Base-by-base conservation (phyloP, 1,284 basidiomycete genomes). In the Anthracocystis setariae region DNA sequence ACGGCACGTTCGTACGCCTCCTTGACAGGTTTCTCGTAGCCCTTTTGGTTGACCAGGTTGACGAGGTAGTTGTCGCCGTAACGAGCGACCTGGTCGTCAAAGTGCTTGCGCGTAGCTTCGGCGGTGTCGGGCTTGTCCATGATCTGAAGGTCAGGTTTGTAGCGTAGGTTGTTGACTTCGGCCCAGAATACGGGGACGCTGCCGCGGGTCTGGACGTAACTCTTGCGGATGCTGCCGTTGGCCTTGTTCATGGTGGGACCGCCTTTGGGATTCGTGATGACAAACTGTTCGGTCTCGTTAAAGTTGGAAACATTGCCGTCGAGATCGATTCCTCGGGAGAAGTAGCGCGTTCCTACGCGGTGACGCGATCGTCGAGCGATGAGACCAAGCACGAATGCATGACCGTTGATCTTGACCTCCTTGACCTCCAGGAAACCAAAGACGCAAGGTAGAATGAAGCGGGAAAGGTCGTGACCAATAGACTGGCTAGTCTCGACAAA, bases 131-230 rank as follows among this genome's bases (percentile, higher is more conserved):
- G 89, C 38, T 92, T 84, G 57, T 97, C 93, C 93, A 98, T 98
- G 71, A 98, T 88, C 84, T 94, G 92, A 59, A 99, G 85, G 84
- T 98, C 96, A 8, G 96, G 96, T 83, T 94, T 96, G 85, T 98
- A 98, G 69, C 94, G 88, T 68, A 99, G 83, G 46, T 93, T 98
- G 84, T 95, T 98, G 80, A 99, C 86, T 84, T 99, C 95, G 3
- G 93, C 92, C 96, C 96, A 98, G 83, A 91, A 98, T 18, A 98
- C 85, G 2, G 96, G 96, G 10, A 95, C 90, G 74, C 92, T 94
- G 9, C 96, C 96, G 73, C 96, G 87, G 52, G 91, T 93, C 85
- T 99, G 96, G 12, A 96, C 91, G 62, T 82, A 85, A 60, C 85
- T 78, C 73, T 92, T 92, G 83, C 92, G 65, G 23, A 78, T 92